phyloP scores from a whole-genome alignment of 2,329 filamentous ascomycete species.

The Didymella segeticola region DNA sequence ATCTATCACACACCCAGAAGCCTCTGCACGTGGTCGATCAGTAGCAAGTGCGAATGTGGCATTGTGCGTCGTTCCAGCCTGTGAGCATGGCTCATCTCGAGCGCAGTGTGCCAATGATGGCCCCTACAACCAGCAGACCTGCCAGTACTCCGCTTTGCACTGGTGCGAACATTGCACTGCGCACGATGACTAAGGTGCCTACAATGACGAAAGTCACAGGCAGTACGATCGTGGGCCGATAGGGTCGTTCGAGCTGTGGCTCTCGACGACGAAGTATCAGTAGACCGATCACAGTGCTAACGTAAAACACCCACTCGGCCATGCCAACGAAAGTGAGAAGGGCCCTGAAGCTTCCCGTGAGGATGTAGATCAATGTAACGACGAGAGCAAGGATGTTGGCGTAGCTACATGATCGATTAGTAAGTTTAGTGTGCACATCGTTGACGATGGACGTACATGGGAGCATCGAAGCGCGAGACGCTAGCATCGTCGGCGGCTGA shows the following conservation, averaged over 20 bases:
- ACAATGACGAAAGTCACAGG: constrained; percentile 63
- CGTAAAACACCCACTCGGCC: constrained; percentile 66
- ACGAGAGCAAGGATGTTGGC: constrained; percentile 38
- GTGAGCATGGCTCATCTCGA: constrained; percentile 12
- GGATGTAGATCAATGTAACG: constrained; percentile 62
- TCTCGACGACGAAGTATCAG: constrained; percentile 64
- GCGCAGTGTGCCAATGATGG: constrained; percentile 46
- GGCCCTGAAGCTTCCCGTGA: constrained; percentile 66
- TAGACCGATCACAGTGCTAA: constrained; percentile 66
- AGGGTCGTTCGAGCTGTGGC: constrained; percentile 62
- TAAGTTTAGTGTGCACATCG: neutral
- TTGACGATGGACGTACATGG: constrained; percentile 31
- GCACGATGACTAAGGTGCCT: constrained; percentile 65
- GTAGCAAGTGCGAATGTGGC: no score
- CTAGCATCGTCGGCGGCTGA: constrained; percentile 3
- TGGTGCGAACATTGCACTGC: constrained; percentile 66
- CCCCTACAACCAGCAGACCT: constrained; percentile 59
- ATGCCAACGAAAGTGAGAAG: constrained; percentile 60
- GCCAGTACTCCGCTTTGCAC: constrained; percentile 61
- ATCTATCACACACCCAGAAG: neutral
- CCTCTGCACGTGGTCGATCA: neutral
- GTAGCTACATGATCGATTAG: constrained; percentile 31
- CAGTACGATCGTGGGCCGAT: constrained; percentile 60
- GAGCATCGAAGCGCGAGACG: constrained; percentile 37
- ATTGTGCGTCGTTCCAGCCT: neutral